Percentiles rank a stretch among this genome's conserved stretches.
Conservation (phyloP, 176 grass and related monocot genomes). For the Carex pumila region DNA sequence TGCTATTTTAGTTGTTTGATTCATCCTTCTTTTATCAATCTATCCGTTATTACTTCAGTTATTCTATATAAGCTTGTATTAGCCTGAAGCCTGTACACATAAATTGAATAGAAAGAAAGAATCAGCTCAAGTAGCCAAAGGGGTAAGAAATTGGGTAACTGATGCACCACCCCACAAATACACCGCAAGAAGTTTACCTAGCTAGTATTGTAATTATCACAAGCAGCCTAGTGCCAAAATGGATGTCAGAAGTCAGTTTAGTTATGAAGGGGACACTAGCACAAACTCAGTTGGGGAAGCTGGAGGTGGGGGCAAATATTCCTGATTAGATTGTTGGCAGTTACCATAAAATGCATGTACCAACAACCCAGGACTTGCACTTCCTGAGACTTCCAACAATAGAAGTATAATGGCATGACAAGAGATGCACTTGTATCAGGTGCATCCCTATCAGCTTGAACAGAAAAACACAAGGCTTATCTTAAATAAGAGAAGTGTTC, state of each 20-base stretch:
- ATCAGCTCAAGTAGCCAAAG: no score
- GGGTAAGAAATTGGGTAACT: no score
- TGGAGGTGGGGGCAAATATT: background rate
- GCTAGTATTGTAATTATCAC: no score
- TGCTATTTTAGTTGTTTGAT: background rate
- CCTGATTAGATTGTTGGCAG: background rate
- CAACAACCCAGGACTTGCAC: background rate
- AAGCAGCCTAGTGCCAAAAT: no score
- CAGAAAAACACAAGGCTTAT: background rate
- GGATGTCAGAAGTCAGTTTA: background rate
- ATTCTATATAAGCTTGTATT: background rate
- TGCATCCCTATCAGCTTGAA: background rate
- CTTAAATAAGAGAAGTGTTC: background rate
- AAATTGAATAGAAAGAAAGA: no score
- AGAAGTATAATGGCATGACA: background rate
- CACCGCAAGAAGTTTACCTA: no score
- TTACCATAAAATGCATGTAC: background rate
- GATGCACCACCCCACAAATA: no score
- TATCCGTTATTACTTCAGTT: background rate
- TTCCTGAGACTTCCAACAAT: background rate
- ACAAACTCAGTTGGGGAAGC: background rate
- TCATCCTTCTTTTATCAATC: background rate
- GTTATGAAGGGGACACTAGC: background rate
- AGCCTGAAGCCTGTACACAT: background rate
- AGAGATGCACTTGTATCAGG: background rate